These are phyloP conservation scores for Fusarium papillatum DNA, from an alignment of 2,329 filamentous ascomycete species.

Conservation along the genomic window DNA sequence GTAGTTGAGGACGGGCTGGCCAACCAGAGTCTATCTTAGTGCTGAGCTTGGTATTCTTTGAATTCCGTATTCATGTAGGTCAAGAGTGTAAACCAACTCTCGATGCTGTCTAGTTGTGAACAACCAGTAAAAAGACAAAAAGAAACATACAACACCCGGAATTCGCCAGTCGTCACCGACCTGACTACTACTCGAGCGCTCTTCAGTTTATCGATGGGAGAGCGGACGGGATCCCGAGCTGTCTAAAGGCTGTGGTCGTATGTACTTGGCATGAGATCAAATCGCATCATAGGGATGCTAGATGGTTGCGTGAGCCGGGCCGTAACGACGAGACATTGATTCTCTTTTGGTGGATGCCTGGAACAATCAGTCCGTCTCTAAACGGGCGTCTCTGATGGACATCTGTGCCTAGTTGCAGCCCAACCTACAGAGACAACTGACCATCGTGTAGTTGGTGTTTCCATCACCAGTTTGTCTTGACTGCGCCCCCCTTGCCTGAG, in stretches of 20 bases:
- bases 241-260: slow-evolving; percentile 21
- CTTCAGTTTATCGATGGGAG: slow-evolving; percentile 19
- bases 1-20: slow-evolving; percentile 23
- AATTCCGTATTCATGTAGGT: neutral
- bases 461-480: slow-evolving; percentile 20
- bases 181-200: slow-evolving; percentile 23
- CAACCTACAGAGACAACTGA: slow-evolving; percentile 4
- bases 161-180: slow-evolving; percentile 26
- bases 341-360: slow-evolving; percentile 22
- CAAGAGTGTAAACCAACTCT: neutral
- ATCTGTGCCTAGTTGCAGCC: neutral
- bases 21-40: slow-evolving; percentile 8
- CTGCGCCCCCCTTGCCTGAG: slow-evolving; percentile 20
- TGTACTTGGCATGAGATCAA: neutral
- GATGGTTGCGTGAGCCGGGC: neutral
- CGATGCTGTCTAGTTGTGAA: neutral
- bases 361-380: slow-evolving; percentile 1
- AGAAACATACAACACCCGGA: slow-evolving; percentile 18
- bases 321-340: neutral
- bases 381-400: slow-evolving; percentile 8
- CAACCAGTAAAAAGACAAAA: neutral
- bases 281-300: neutral
- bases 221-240: slow-evolving; percentile 20
- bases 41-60: slow-evolving; percentile 5
- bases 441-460: slow-evolving; percentile 4